phyloP scores from a whole-genome alignment of 2,329 filamentous ascomycete species.

The Penicillium janthinellum region DNA sequence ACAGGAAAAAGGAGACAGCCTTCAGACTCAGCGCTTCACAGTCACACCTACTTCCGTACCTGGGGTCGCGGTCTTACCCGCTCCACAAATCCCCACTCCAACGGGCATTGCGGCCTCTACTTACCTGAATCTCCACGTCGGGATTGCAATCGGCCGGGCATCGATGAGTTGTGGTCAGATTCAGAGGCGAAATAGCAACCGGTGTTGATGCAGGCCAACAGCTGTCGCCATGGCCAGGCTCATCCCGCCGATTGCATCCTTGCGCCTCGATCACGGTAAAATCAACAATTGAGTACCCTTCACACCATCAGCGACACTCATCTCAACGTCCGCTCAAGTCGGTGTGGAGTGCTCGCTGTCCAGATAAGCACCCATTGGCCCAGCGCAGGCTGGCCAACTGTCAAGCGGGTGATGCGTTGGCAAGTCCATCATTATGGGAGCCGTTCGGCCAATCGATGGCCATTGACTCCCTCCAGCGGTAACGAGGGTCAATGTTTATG shows the following conservation, averaged over 20 bases:
- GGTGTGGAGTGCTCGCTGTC: conserved; percentile 10
- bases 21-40: not conserved
- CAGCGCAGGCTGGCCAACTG: conserved; percentile 17
- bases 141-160: not conserved
- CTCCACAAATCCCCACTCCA: conserved; percentile 1
- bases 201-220: not conserved
- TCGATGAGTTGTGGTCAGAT: not conserved
- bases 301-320: not conserved
- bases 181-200: not conserved
- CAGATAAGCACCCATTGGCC: conserved; percentile 13
- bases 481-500: not conserved
- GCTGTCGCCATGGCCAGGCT: not conserved
- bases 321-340: not conserved
- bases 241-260: not conserved
- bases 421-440: conserved; percentile 6
- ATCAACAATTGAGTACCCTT: not conserved
- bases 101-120: not conserved
- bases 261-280: not conserved
- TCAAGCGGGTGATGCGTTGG: conserved; percentile 24
- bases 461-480: not conserved
- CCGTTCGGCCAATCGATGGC: conserved; percentile 16
- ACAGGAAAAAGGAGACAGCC: not conserved
- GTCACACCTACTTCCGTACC: not conserved
- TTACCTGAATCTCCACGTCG: conserved; percentile 1
- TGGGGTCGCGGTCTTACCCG: not conserved